Base-by-base conservation (phyloP, 78 protist species). In the Tieghemostelium lacteum region DNA sequence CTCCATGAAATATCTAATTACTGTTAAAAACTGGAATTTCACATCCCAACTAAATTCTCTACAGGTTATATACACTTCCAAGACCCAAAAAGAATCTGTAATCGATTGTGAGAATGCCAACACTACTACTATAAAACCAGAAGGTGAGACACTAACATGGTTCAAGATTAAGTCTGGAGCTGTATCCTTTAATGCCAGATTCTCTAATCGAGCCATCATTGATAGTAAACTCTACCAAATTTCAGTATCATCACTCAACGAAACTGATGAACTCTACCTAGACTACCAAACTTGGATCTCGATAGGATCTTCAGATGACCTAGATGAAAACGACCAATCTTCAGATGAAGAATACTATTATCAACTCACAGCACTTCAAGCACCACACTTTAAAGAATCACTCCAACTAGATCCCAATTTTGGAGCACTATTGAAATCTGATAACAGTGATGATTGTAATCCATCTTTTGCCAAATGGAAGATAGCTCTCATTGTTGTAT, bases 401-500 rank as follows among this genome's bases (percentile, higher is more conserved):
- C 66, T 24, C 4, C n/a, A 55, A 17, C 19, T 78, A 3, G 88
- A 78, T 29, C 88, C 88, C 33, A 66, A 55, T 19, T 66, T 67
- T 26, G 64, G 58, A 28, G 63, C 62, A 34, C n/a, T 78, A 19
- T 2, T 78, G 4, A 20, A 22, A 66, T 14, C 20, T 26, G 19
- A 62, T 10, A 24, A 12, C 12, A 62, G 31, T 42, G 60, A 19
- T 49, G 22, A 8, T 2, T 64, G 69, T 58, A 33, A 36, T 29
- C 50, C 24, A 50, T 31, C 10, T 14, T 69, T 69, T 49, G 58
- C 75, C 58, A 50, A 40, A 31, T 77, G 87, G 87, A 52, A 65
- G 52, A 39, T 77, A 2, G 74, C 87, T n/a, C 54, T 77, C 3
- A 65, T 77, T 34, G 54, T 77, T 1, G 87, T 77, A 28, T 58